Evolutionary conservation across 169 alveolate genomes (phyloP).

Genomic region (Plasmodium gonderi): DNA sequence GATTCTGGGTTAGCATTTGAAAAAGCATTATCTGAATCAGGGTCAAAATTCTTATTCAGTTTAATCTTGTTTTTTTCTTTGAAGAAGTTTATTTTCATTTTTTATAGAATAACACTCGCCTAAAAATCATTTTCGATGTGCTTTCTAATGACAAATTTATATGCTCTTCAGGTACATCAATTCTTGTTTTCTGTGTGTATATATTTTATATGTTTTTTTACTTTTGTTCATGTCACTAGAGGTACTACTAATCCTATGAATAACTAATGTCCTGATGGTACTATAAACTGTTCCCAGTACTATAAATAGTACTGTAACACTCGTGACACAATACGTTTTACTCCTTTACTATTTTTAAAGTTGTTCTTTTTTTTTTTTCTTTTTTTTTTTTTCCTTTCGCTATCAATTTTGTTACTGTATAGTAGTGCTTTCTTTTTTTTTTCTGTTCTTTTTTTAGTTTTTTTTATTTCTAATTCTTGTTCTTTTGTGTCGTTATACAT

Average conservation of each 20-base stretch:
- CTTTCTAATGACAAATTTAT: not conserved
- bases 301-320: too few relatives aligned
- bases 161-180: slow-evolving; percentile 7
- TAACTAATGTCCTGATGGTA: not conserved
- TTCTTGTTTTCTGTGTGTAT: not conserved
- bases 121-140: slow-evolving; percentile 61
- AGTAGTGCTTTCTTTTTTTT: not conserved
- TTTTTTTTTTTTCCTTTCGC: too few relatives aligned
- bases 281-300: too few relatives aligned
- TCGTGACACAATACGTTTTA: too few relatives aligned
- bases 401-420: not conserved
- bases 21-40: slow-evolving; percentile 56
- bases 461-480: not conserved
- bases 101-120: slow-evolving; percentile 35
- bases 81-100: slow-evolving; percentile 74
- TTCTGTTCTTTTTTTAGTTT: too few relatives aligned
- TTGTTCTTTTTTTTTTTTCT: not conserved
- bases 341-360: not conserved
- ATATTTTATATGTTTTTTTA: not conserved
- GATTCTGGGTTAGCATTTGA: slow-evolving; percentile 59
- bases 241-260: not conserved
- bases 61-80: slow-evolving; percentile 68
- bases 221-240: not conserved
- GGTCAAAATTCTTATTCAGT: slow-evolving; percentile 27
- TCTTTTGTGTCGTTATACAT: not conserved